These are phyloP conservation scores for Carpinus viminea DNA, from an alignment of 306 rosid genomes.

Conservation along the genomic window DNA sequence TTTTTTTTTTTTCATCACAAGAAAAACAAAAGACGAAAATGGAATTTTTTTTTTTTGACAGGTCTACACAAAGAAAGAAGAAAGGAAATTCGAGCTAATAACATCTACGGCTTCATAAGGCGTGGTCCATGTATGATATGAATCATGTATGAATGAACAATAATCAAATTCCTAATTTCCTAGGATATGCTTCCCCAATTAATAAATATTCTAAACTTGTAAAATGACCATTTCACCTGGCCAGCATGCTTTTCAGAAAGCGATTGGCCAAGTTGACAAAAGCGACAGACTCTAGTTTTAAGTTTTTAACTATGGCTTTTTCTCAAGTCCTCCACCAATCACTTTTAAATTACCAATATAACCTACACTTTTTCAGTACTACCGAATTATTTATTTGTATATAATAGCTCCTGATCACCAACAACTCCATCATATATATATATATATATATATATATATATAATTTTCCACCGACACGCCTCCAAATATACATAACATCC, in stretches of 20 bases:
- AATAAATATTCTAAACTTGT: background rate
- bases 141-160: background rate
- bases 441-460: no score
- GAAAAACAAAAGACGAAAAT: no score
- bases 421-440: background rate
- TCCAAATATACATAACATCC: no score
- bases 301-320: background rate
- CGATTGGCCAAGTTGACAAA: conserved; percentile 2
- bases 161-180: background rate
- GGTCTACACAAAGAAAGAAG: no score
- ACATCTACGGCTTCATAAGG: no score
- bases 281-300: background rate
- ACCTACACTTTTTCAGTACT: background rate
- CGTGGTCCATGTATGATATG: no score
- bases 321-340: background rate
- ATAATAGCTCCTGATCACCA: background rate
- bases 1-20: no score
- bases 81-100: no score
- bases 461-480: no score
- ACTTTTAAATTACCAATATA: background rate
- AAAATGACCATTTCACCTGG: background rate
- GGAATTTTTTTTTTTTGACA: no score
- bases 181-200: background rate
- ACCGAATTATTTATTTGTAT: background rate
- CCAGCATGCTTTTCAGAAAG: background rate